phyloP scores from a whole-genome alignment of 1,284 basidiomycete species.

The Ganoderma leucocontextum region DNA sequence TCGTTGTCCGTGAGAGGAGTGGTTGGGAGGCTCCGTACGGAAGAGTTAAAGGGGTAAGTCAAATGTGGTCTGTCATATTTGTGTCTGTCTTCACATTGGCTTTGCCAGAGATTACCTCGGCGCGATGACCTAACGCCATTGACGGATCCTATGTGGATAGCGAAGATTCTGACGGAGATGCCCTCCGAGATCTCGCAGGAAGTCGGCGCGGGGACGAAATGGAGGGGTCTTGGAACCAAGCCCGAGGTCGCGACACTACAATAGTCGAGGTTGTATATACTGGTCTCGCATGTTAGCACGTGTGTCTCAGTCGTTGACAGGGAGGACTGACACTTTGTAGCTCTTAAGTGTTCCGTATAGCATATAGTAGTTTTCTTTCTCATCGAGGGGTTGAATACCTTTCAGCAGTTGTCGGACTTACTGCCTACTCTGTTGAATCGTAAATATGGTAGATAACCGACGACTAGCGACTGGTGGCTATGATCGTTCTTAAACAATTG shows the following conservation, averaged over 20 bases:
- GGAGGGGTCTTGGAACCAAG: slow-evolving; percentile 76
- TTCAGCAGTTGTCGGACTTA: neutral
- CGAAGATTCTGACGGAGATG: slow-evolving; percentile 75
- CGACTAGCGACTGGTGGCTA: neutral
- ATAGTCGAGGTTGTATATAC: neutral
- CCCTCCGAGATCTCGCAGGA: slow-evolving; percentile 65
- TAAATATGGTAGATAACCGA: neutral
- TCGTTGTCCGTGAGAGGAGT: slow-evolving; percentile 82
- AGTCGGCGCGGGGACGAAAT: slow-evolving; percentile 73
- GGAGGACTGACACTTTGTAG: neutral
- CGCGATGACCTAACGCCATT: slow-evolving; percentile 89
- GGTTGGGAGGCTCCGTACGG: slow-evolving; percentile 94
- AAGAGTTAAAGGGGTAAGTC: slow-evolving; percentile 76
- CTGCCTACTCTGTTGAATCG: neutral
- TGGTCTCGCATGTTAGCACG: neutral
- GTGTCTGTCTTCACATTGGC: neutral
- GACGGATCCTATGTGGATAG: slow-evolving; percentile 90
- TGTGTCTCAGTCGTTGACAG: neutral
- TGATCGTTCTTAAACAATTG: slow-evolving; percentile 19
- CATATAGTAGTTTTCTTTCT: too few relatives aligned
- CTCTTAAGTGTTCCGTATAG: neutral
- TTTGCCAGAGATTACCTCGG: slow-evolving; percentile 73
- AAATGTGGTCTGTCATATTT: neutral
- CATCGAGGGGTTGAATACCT: neutral
- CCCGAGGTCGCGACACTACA: slow-evolving; percentile 48